phyloP scores from a whole-genome alignment of 1,284 basidiomycete genomes.

The Naganishia sp. region DNA sequence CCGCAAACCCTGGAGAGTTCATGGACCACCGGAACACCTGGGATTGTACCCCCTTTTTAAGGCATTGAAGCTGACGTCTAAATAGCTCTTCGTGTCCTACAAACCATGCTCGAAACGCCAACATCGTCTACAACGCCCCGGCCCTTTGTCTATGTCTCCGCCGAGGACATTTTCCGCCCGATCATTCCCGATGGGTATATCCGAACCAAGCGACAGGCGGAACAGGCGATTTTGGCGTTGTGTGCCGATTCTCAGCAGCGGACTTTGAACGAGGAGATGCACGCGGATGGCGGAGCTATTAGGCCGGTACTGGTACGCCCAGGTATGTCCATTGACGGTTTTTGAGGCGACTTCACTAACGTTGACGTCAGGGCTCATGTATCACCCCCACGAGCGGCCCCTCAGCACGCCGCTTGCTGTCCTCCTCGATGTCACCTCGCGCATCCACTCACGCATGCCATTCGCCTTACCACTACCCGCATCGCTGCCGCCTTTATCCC shows the following conservation, averaged over 20 bases:
- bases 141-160: slow-evolving; percentile 90
- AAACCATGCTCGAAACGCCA: slow-evolving; percentile 62
- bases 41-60: too few relatives aligned
- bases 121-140: slow-evolving; percentile 21
- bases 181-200: slow-evolving; percentile 83
- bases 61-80: slow-evolving; percentile 7
- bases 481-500: background rate
- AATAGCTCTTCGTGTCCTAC: slow-evolving; percentile 70
- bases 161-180: slow-evolving; percentile 88
- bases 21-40: too few relatives aligned
- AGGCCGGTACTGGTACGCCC: slow-evolving; percentile 78
- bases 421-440: slow-evolving; percentile 74
- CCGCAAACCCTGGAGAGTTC: too few relatives aligned
- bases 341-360: slow-evolving; percentile 31
- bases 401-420: slow-evolving; percentile 82
- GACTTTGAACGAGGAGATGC: slow-evolving; percentile 14
- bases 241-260: slow-evolving; percentile 32
- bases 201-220: slow-evolving; percentile 85
- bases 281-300: slow-evolving; percentile 40
- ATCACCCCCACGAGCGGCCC: slow-evolving; percentile 90
- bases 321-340: slow-evolving; percentile 60
- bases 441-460: slow-evolving; percentile 62
- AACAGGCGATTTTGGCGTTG: slow-evolving; percentile 61
- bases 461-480: slow-evolving; percentile 52
- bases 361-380: slow-evolving; percentile 76